Evolutionary conservation across 2,329 filamentous ascomycete species (phyloP).

Genomic region (Alternaria novae-zelandiae): DNA sequence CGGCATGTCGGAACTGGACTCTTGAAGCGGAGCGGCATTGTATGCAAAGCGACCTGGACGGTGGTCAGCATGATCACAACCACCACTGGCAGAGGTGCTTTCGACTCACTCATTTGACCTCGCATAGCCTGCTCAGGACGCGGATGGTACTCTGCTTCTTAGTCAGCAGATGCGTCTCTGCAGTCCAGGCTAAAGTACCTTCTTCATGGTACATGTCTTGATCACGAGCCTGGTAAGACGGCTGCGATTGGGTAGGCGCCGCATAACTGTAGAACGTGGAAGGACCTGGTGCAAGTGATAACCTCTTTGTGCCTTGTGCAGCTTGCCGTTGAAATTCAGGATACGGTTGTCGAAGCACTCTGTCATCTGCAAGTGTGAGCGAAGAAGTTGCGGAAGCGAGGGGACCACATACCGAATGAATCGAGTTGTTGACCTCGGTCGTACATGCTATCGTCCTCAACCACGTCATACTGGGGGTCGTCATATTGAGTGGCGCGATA

Average conservation of each 20-base stretch:
- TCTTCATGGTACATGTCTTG: background rate
- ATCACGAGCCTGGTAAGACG: background rate
- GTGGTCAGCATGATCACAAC: background rate
- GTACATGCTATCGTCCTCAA: slow-evolving; percentile 35
- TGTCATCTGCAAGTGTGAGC: slow-evolving; percentile 40
- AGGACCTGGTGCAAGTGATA: slow-evolving; percentile 44
- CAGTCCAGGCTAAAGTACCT: background rate
- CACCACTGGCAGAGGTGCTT: background rate
- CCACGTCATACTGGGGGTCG: slow-evolving; percentile 22
- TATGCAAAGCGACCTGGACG: slow-evolving; percentile 31
- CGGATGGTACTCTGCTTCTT: slow-evolving; percentile 1
- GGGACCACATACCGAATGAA: slow-evolving; percentile 54
- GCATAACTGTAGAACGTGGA: slow-evolving; percentile 14
- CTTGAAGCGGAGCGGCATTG: slow-evolving; percentile 17
- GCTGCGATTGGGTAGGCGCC: slow-evolving; percentile 9
- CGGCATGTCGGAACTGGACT: slow-evolving; percentile 41
- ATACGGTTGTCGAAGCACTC: slow-evolving; percentile 40
- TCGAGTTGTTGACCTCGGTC: slow-evolving; percentile 46
- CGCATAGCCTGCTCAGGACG: slow-evolving; percentile 3
- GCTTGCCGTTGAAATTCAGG: slow-evolving; percentile 45
- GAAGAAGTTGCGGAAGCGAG: background rate
- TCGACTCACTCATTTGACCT: slow-evolving; percentile 12
- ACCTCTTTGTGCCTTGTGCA: slow-evolving; percentile 40
- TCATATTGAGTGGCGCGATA: slow-evolving; percentile 30
- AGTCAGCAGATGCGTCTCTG: background rate